These are phyloP conservation scores for Nigrograna mackinnonii DNA, from an alignment of 2,329 filamentous ascomycete species.

Conservation along the genomic window DNA sequence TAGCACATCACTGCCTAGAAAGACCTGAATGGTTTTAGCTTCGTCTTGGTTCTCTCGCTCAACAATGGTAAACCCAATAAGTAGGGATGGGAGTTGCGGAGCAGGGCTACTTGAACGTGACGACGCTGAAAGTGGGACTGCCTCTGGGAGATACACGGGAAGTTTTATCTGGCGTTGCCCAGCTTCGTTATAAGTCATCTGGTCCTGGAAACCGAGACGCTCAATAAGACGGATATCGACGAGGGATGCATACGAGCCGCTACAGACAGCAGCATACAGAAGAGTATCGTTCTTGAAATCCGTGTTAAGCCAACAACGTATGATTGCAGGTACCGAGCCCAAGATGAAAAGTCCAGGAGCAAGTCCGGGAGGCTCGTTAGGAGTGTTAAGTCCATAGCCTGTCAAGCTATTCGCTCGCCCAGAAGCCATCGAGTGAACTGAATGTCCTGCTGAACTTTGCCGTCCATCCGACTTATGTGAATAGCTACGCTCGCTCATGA, in stretches of 20 bases:
- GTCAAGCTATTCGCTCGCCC: constrained; percentile 82
- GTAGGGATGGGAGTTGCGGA: constrained; percentile 80
- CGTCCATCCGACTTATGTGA: constrained; percentile 97
- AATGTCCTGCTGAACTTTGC: constrained; percentile 90
- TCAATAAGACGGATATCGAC: constrained; percentile 75
- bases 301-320: constrained; percentile 91
- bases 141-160: constrained; percentile 87
- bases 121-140: constrained; percentile 76
- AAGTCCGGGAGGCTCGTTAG: constrained; percentile 72
- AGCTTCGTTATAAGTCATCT: constrained; percentile 67
- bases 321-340: constrained; percentile 88
- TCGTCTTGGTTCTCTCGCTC: constrained; percentile 59
- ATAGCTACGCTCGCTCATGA: constrained; percentile 85
- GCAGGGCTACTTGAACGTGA: constrained; percentile 73
- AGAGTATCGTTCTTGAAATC: constrained; percentile 89
- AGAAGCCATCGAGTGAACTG: constrained; percentile 74
- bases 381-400: constrained; percentile 71
- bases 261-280: constrained; percentile 89
- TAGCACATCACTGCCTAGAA: constrained; percentile 87
- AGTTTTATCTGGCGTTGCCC: constrained; percentile 73
- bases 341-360: constrained; percentile 84
- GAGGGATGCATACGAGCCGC: constrained; percentile 86
- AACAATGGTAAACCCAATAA: constrained; percentile 75
- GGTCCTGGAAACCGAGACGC: constrained; percentile 71
- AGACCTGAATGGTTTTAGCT: constrained; percentile 73